These are phyloP conservation scores for Tetrahymena thermophila DNA, from an alignment of 73 alveolate species.

Conservation along the genomic window DNA sequence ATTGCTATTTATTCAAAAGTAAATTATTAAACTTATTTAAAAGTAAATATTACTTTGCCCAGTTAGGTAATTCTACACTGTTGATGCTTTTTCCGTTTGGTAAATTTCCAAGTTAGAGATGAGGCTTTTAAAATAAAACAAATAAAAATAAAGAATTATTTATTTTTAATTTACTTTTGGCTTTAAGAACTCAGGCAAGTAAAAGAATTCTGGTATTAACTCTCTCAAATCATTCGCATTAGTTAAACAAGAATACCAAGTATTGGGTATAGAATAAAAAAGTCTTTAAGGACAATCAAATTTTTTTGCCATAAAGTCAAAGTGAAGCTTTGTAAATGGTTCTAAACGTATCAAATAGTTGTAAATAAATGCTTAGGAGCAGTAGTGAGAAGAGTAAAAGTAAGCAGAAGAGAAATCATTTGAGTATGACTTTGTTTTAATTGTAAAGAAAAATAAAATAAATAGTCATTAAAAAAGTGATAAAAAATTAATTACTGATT, in stretches of 20 bases:
- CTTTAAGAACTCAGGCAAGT: not conserved
- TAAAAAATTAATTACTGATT: not conserved
- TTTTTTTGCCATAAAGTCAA: not conserved
- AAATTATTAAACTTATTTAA: not conserved
- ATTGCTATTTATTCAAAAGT: not conserved
- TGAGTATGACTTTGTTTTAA: not conserved
- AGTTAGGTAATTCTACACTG: constrained; percentile 69
- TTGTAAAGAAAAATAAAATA: too few species aligned
- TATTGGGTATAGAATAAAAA: not conserved
- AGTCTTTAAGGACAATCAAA: not conserved
- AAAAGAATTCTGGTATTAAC: not conserved
- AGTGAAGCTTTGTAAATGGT: not conserved
- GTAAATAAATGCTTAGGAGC: not conserved
- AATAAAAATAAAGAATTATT: not conserved
- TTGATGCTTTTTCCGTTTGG: constrained; percentile 78
- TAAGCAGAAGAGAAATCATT: not conserved
- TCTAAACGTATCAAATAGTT: not conserved
- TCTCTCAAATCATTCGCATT: not conserved
- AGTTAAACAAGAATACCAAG: not conserved
- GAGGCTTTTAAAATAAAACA: not conserved
- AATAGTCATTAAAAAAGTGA: too few species aligned
- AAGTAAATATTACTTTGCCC: constrained; percentile 42
- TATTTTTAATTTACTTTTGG: not conserved
- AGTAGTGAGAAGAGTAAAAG: not conserved
- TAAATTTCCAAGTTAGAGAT: not conserved